phyloP scores from a whole-genome alignment of 1,284 basidiomycete species.

The Fomitopsis schrenkii region DNA sequence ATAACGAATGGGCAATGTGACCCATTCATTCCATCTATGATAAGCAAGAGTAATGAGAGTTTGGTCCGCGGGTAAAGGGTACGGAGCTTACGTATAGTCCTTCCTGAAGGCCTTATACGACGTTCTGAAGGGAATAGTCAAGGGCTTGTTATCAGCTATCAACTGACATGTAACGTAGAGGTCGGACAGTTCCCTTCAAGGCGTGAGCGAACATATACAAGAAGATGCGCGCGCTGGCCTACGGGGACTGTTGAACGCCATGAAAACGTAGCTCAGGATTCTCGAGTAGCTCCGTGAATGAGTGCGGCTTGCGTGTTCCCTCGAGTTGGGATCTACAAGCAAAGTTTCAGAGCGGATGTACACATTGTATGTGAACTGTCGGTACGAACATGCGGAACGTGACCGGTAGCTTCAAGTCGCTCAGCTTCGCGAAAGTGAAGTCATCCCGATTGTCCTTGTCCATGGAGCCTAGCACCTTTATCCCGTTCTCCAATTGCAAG shows the following conservation, averaged over 20 bases:
- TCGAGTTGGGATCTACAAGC: slow-evolving; percentile 75
- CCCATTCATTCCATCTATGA: slow-evolving; percentile 93
- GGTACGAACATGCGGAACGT: slow-evolving; percentile 76
- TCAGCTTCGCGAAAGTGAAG: slow-evolving; percentile 86
- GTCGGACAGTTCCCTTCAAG: slow-evolving; percentile 75
- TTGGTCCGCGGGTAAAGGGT: neutral
- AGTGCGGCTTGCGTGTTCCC: slow-evolving; percentile 64
- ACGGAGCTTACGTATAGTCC: slow-evolving; percentile 63
- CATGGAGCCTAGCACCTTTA: slow-evolving; percentile 34
- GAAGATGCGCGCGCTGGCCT: neutral
- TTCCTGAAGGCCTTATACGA: slow-evolving; percentile 90
- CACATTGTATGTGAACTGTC: neutral
- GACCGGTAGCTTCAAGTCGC: slow-evolving; percentile 82
- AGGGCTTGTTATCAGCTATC: slow-evolving; percentile 87
- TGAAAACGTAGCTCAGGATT: slow-evolving; percentile 77
- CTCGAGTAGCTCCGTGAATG: slow-evolving; percentile 74
- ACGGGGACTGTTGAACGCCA: slow-evolving; percentile 72
- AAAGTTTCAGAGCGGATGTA: neutral
- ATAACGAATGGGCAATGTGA: slow-evolving; percentile 87
- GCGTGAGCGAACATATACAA: slow-evolving; percentile 9
- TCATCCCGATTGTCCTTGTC: slow-evolving; percentile 78
- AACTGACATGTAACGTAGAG: slow-evolving; percentile 91
- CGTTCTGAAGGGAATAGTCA: slow-evolving; percentile 88
- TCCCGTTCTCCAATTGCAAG: neutral
- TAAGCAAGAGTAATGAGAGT: neutral